Evolutionary conservation across 345 rosid species (phyloP).

Genomic region (Ceriops zippeliana): DNA sequence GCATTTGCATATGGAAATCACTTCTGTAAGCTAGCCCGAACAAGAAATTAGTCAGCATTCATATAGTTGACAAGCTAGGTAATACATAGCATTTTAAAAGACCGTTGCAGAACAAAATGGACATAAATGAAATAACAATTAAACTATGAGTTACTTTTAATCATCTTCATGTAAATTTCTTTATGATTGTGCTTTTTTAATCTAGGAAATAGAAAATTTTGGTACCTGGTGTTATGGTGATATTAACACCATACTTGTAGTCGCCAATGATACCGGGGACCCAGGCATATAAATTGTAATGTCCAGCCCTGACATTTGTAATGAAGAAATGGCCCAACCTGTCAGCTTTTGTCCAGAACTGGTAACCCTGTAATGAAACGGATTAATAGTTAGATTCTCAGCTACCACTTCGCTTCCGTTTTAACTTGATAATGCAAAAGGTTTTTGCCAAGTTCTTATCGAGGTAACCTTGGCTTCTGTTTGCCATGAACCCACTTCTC

Average conservation of each 20-base stretch:
- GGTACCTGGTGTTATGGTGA: slow-evolving; percentile 53
- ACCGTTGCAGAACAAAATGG: background rate
- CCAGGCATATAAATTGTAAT: slow-evolving; percentile 68
- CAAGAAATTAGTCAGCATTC: too few relatives aligned
- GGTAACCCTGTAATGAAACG: slow-evolving; percentile 57
- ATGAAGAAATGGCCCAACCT: slow-evolving; percentile 49
- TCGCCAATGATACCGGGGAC: slow-evolving; percentile 61
- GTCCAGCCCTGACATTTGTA: slow-evolving; percentile 51
- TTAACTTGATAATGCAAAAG: background rate
- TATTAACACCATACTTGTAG: slow-evolving; percentile 34
- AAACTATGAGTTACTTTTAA: too few relatives aligned
- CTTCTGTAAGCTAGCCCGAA: too few relatives aligned
- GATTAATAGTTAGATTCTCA: background rate
- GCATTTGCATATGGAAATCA: slow-evolving; percentile 6
- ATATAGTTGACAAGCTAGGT: background rate
- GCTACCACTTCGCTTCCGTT: background rate
- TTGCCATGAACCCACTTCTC: slow-evolving; percentile 81
- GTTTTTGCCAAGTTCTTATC: background rate
- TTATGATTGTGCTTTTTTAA: too few relatives aligned
- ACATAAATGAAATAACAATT: too few relatives aligned
- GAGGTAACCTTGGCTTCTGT: slow-evolving; percentile 57
- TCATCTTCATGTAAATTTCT: too few relatives aligned
- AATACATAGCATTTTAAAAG: background rate
- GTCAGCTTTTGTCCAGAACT: slow-evolving; percentile 69
- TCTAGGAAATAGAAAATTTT: too few relatives aligned